These are phyloP conservation scores for Clitocybe nebularis DNA, from an alignment of 1,284 basidiomycete genomes.

Conservation along the genomic window DNA sequence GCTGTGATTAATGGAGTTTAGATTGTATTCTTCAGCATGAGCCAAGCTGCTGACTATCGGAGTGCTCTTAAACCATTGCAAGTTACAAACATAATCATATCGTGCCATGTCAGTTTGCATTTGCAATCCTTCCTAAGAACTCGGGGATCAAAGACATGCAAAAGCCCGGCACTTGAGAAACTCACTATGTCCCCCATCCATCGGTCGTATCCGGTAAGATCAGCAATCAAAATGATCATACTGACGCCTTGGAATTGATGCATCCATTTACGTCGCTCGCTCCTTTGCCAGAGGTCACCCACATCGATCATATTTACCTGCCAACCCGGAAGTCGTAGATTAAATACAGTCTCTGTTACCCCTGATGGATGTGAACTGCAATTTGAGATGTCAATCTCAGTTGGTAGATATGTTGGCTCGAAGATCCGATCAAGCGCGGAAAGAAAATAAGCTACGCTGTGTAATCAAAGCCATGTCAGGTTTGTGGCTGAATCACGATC, in stretches of 20 bases:
- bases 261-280: conserved; percentile 87
- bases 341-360: conserved; percentile 91
- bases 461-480: conserved; percentile 2
- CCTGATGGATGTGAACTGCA: conserved; percentile 87
- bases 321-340: conserved; percentile 63
- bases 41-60: too few species aligned
- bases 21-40: too few species aligned
- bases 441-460: conserved; percentile 72
- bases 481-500: conserved; percentile 1
- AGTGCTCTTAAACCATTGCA: conserved; percentile 89
- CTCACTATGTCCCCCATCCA: conserved; percentile 84
- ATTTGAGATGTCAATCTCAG: conserved; percentile 82
- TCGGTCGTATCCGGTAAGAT: conserved; percentile 87
- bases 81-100: conserved; percentile 92
- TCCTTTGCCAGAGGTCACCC: conserved; percentile 88
- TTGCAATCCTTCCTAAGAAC: conserved; percentile 77
- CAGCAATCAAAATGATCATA: conserved; percentile 84
- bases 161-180: conserved; percentile 14
- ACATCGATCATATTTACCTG: conserved; percentile 89
- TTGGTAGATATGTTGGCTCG: conserved; percentile 64
- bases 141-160: too few species aligned
- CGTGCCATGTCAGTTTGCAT: conserved; percentile 97
- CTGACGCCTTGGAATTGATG: conserved; percentile 86
- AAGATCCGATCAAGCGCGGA: conserved; percentile 79
- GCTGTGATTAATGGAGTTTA: conserved; percentile 40